Evolutionary conservation across 2,329 filamentous ascomycete species (phyloP).

Genomic region (Colletotrichum brevisporum): DNA sequence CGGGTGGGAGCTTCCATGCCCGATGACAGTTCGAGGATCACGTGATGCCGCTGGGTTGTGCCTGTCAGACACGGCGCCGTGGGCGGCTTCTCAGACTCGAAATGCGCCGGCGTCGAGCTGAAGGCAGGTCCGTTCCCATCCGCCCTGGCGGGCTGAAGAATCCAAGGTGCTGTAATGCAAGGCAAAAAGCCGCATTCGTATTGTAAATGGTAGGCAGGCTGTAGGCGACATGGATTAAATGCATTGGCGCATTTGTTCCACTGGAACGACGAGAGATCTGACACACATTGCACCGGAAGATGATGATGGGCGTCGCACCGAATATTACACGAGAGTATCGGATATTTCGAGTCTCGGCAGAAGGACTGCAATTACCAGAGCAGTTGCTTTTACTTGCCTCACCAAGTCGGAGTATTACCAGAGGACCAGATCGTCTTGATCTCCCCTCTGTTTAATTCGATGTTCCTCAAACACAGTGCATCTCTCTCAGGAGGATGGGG

Average conservation of each 20-base stretch:
- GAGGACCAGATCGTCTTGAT: neutral
- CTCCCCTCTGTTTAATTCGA: slow-evolving; percentile 23
- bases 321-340: too few species aligned
- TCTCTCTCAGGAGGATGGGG: slow-evolving; percentile 7
- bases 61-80: neutral
- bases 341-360: too few species aligned
- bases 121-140: slow-evolving; percentile 11
- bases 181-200: too few species aligned
- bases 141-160: slow-evolving; percentile 22
- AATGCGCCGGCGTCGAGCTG: neutral
- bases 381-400: neutral
- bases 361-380: neutral
- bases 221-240: too few species aligned
- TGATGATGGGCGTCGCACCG: too few species aligned
- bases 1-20: too few species aligned
- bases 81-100: neutral
- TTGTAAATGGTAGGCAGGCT: too few species aligned
- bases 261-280: too few species aligned
- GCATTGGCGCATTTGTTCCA: too few species aligned
- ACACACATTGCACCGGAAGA: too few species aligned
- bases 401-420: neutral
- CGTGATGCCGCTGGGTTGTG: neutral
- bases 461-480: slow-evolving; percentile 27
- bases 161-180: neutral
- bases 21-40: neutral